Base-by-base conservation (phyloP, 176 grass and related monocot genomes). In the Chrysopogon serrulatus region DNA sequence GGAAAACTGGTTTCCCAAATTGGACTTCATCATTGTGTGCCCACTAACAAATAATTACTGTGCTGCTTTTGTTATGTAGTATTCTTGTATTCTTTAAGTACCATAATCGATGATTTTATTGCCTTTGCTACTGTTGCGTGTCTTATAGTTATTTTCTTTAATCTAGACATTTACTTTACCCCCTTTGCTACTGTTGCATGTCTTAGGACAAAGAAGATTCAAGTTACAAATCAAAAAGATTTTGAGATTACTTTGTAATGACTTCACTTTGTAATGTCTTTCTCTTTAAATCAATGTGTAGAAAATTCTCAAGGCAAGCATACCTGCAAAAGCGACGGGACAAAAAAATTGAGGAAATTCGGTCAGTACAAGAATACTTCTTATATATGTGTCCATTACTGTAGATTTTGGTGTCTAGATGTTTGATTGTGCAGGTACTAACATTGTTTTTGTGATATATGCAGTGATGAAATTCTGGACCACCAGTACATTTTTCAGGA, bases 291-390 rank as follows among this genome's bases (percentile, higher is more conserved):
- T 27, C n/a, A 61, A 61, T 28, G n/a, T 27, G 11, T 24, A 61
- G 59, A 86, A 95, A 95, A 79, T 83, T 82, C 73, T 98, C 95
- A 65, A 98, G 92, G 88, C 95, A 94, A 37, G 89, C 84, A 7
- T 98, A 95, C 87, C 83, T 98, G 72, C 84, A 85, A 75, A 98
- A 95, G 73, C 84, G 95, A 81, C 90, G 93, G 86, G 90, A 95
- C 80, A 94, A 98, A 72, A 98, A 98, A 84, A 86, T 98, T 19
- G 73, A 91, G n/a, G 95, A 98, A 81, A 87, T 98, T 47, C 87
- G 59, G 57, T 61, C 3, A 61, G 57, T 61, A 26, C 10, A 60
- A 27, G 56, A 27, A 60, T 60, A 60, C n/a, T 60, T 57, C 53
- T 57, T 24, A 51, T 51, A 53, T 59, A 19, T 59, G n/a, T 23